phyloP scores from a whole-genome alignment of 108 stramenopile genomes.

The Pseudonitzschia multistriata region DNA sequence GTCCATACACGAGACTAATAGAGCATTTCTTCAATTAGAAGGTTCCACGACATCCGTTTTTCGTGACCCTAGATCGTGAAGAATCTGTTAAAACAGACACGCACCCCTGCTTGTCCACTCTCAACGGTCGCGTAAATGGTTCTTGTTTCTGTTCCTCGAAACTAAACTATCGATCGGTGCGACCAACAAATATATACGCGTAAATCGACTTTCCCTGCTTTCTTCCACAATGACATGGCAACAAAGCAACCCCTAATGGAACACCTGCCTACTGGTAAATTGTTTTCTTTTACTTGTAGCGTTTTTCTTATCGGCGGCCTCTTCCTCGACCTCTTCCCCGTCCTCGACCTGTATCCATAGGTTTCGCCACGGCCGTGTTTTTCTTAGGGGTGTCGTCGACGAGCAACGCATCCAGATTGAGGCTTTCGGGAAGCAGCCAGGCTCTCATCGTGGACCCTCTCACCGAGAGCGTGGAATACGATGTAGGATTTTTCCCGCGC shows the following conservation, averaged over 20 bases:
- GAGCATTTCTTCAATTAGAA: not conserved
- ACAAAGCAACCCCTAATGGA: conserved; percentile 7
- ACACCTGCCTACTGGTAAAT: not conserved
- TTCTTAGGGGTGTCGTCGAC: conserved; percentile 94
- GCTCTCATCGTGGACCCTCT: conserved; percentile 93
- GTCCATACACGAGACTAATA: not conserved
- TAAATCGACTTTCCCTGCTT: not conserved
- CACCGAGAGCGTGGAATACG: conserved; percentile 88
- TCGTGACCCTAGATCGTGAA: conserved; percentile 8
- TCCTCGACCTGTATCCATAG: conserved; percentile 41
- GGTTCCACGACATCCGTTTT: conserved; percentile 12
- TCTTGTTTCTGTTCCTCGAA: not conserved
- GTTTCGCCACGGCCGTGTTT: conserved; percentile 41
- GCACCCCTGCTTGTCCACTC: conserved; percentile 5
- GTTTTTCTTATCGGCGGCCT: conserved; percentile 43
- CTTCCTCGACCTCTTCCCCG: conserved; percentile 62
- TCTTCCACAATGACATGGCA: not conserved
- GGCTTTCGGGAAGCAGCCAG: conserved; percentile 95
- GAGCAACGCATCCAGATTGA: conserved; percentile 95
- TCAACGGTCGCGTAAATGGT: not conserved
- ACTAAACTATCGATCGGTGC: not conserved
- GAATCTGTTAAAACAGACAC: conserved; percentile 7
- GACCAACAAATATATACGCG: not conserved
- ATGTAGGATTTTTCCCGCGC: conserved; percentile 88
- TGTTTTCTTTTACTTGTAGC: not conserved